Evolutionary conservation across 306 rosid genomes (phyloP).

Genomic region (Glycine latifolia): DNA sequence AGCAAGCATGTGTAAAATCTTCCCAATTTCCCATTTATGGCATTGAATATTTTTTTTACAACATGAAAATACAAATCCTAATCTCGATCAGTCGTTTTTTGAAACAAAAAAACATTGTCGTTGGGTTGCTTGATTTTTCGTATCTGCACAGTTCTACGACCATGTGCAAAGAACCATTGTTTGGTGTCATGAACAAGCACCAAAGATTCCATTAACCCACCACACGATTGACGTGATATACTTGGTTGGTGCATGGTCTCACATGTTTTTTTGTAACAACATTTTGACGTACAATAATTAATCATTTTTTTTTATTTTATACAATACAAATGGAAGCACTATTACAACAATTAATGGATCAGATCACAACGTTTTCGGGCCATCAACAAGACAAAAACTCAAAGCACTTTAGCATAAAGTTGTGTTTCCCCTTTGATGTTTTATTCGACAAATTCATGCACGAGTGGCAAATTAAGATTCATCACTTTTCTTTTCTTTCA

Average conservation of each 20-base stretch:
- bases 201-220: constrained; percentile 44
- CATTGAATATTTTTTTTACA: not conserved
- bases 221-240: constrained; percentile 51
- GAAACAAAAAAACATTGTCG: not conserved
- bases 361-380: constrained; percentile 33
- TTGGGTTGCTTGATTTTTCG: constrained; percentile 17
- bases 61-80: not conserved
- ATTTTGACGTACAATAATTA: constrained; percentile 19
- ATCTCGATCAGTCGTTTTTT: constrained; percentile 1
- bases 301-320: too few species aligned
- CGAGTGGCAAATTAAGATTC: constrained; percentile 50
- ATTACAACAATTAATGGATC: constrained; percentile 29
- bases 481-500: constrained; percentile 45
- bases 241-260: constrained; percentile 43
- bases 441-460: constrained; percentile 66
- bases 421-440: constrained; percentile 44
- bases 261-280: constrained; percentile 25
- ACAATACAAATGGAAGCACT: too few species aligned
- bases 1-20: too few species aligned
- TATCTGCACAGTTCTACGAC: constrained; percentile 42
- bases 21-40: too few species aligned
- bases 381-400: constrained; percentile 49
- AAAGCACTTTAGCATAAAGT: constrained; percentile 50
- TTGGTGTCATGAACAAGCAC: constrained; percentile 51
- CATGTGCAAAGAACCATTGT: constrained; percentile 50